phyloP scores from a whole-genome alignment of 2,329 filamentous ascomycete species.

The Beauveria scarabaeidicola region DNA sequence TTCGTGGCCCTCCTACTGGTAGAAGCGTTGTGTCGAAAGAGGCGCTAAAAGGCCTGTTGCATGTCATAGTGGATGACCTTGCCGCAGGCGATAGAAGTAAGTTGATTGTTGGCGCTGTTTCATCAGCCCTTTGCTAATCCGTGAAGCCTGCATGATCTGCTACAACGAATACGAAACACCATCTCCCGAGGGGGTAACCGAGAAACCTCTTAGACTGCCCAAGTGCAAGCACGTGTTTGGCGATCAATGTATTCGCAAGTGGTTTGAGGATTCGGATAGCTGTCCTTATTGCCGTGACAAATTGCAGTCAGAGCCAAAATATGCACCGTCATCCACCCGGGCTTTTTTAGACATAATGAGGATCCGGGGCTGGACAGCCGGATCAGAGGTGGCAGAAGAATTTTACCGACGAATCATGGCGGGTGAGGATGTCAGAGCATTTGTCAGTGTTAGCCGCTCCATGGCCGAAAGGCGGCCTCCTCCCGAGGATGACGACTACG shows the following conservation, averaged over 20 bases:
- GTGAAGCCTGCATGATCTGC: constrained; percentile 52
- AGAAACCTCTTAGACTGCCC: constrained; percentile 49
- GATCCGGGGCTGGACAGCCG: constrained; percentile 14
- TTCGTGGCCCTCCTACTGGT: constrained; percentile 34
- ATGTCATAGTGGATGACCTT: constrained; percentile 36
- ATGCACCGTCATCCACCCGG: constrained; percentile 15
- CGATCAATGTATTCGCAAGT: constrained; percentile 55
- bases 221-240: constrained; percentile 58
- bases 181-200: constrained; percentile 50
- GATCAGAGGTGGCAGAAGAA: background rate
- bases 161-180: constrained; percentile 52
- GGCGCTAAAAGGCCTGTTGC: constrained; percentile 38
- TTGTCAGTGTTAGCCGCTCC: background rate
- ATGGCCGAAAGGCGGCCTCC: background rate
- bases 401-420: background rate
- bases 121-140: background rate
- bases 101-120: constrained; percentile 18
- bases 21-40: constrained; percentile 40
- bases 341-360: constrained; percentile 26
- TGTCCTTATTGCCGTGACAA: constrained; percentile 59
- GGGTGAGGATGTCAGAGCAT: background rate
- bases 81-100: constrained; percentile 40
- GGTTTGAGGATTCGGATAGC: constrained; percentile 53
- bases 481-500: background rate
- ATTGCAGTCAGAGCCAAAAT: constrained; percentile 41